phyloP scores from a whole-genome alignment of 345 rosid genomes.

The Brassica napus region DNA sequence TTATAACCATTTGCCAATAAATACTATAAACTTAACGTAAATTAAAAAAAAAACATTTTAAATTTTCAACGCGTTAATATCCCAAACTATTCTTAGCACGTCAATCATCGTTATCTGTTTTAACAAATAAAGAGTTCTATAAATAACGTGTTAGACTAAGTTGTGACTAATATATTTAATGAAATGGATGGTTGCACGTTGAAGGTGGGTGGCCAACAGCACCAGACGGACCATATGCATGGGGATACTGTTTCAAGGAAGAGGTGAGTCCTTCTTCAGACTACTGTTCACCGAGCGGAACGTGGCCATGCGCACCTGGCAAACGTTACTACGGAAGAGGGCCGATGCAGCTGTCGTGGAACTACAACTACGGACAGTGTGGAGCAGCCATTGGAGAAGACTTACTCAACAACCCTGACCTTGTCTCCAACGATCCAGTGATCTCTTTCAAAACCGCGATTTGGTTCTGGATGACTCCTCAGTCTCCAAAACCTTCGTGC shows the following conservation, averaged over 20 bases:
- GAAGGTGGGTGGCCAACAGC: conserved; percentile 61
- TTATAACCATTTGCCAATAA: background rate
- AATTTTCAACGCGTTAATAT: background rate
- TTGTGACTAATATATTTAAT: background rate
- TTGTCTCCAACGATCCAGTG: conserved; percentile 41
- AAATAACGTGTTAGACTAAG: background rate
- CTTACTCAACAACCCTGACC: conserved; percentile 64
- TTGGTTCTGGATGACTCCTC: conserved; percentile 82
- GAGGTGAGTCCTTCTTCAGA: conserved; percentile 45
- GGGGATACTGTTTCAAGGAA: conserved; percentile 58
- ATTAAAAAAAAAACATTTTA: background rate
- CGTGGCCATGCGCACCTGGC: conserved; percentile 59
- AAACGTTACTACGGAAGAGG: conserved; percentile 67
- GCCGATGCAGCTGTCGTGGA: conserved; percentile 69
- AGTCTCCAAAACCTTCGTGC: conserved; percentile 61
- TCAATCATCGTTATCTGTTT: background rate
- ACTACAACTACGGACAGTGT: conserved; percentile 66
- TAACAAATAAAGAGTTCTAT: background rate
- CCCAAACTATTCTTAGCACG: background rate
- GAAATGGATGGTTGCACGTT: background rate
- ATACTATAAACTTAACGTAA: background rate
- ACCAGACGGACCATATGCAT: conserved; percentile 58
- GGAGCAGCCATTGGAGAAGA: conserved; percentile 54
- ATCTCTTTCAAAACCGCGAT: conserved; percentile 68
- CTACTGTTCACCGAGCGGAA: conserved; percentile 45